phyloP scores from a whole-genome alignment of 345 rosid genomes.

The Gossypium bickii region DNA sequence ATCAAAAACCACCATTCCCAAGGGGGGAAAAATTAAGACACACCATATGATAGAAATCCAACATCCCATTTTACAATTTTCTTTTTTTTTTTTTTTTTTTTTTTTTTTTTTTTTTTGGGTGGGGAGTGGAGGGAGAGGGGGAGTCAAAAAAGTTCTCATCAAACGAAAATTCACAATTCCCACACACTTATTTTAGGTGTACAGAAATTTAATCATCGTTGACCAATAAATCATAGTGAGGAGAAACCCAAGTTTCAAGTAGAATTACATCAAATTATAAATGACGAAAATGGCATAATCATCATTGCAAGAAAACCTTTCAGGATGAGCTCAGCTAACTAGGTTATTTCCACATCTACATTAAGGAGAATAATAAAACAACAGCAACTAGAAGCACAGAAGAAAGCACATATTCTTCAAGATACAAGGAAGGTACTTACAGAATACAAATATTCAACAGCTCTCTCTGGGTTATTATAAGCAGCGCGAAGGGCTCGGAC shows the following conservation, averaged over 20 bases:
- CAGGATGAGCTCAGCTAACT: background rate
- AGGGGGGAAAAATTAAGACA: too few species aligned
- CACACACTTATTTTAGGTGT: background rate
- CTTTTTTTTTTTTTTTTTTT: too few species aligned
- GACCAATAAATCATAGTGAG: background rate
- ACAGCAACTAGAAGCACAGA: too few species aligned
- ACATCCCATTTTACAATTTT: background rate
- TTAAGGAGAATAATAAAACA: too few species aligned
- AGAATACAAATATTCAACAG: slow-evolving; percentile 91
- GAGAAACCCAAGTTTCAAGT: background rate
- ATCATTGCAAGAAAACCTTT: background rate
- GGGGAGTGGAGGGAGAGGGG: background rate
- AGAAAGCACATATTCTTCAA: too few species aligned
- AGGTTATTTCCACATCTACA: background rate
- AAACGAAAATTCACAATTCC: background rate
- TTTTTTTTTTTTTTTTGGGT: too few species aligned
- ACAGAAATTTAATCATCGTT: background rate
- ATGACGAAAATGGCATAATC: background rate
- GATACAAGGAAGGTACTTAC: slow-evolving; percentile 45
- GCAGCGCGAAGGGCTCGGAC: slow-evolving; percentile 95
- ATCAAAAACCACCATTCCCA: background rate
- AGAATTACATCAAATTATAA: background rate
- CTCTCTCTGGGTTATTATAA: slow-evolving; percentile 91
- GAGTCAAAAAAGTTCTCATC: background rate
- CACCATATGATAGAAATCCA: background rate